These are phyloP conservation scores for Panaeolus papilionaceus DNA, from an alignment of 768 basidiomycete species.

Conservation along the genomic window DNA sequence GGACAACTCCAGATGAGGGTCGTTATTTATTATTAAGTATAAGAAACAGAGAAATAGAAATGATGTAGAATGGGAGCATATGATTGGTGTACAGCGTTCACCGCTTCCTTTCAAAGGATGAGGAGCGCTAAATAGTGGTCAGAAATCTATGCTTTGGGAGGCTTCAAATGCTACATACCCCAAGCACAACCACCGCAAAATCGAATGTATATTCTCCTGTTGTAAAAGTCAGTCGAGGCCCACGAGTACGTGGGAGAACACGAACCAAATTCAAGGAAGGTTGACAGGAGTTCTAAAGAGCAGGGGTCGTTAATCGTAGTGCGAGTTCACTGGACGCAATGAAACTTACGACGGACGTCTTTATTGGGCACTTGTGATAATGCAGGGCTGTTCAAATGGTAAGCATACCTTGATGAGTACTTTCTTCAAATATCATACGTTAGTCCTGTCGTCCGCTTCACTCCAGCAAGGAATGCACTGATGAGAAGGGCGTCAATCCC, in stretches of 20 bases:
- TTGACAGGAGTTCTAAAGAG: constrained; percentile 65
- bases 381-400: constrained; percentile 60
- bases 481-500: constrained; percentile 82
- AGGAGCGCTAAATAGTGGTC: constrained; percentile 24
- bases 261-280: constrained; percentile 84
- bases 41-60: constrained; percentile 8
- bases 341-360: constrained; percentile 79
- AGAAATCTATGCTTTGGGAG: constrained; percentile 5
- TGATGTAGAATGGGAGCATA: background rate
- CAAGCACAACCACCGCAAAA: constrained; percentile 83
- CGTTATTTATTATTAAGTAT: constrained; percentile 12
- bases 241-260: constrained; percentile 14
- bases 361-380: constrained; percentile 84
- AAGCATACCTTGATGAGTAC: constrained; percentile 1
- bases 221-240: constrained; percentile 9
- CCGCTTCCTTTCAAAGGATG: constrained; percentile 71
- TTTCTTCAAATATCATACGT: constrained; percentile 60
- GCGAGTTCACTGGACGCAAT: constrained; percentile 4
- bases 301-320: constrained; percentile 1
- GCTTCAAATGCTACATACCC: constrained; percentile 54
- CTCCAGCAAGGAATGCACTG: constrained; percentile 83
- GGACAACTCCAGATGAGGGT: background rate
- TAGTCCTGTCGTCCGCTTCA: constrained; percentile 82
- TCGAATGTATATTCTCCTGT: constrained; percentile 87
- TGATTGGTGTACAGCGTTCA: constrained; percentile 3